Base-by-base conservation (phyloP, 2,329 filamentous ascomycete genomes). In the Alternaria dauci region DNA sequence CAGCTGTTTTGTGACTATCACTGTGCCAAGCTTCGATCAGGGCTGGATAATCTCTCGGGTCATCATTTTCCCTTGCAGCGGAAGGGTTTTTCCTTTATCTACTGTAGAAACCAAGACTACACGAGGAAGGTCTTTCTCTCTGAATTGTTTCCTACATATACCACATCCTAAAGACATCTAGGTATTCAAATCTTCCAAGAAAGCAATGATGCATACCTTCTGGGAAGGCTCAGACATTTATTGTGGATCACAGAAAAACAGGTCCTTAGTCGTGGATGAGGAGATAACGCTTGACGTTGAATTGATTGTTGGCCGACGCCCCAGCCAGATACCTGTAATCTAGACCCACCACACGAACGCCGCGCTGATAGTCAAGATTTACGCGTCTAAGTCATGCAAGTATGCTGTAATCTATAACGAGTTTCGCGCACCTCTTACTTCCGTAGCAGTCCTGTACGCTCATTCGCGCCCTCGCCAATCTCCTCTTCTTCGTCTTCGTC, bases 361-460 rank as follows among this genome's bases (percentile, higher is more conserved):
- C 59, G 58, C 63, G 61, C 66, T 59, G 54, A 58, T 60, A 34
- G 38, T 58, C 47, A 51, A 63, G 28, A 44, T 58, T 18, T 11
- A 36, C 18, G 34, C 9, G 58, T 28, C 16, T 28, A 23, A 52
- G 36, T 55, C 39, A 61, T 63, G 63, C 58, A 60, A 54, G 50
- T 32, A 46, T 50, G 38, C 55, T 44, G 51, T 34, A 50, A 30
- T 55, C 36, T 43, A 43, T 43, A 43, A 11, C 3, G 20, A 3
- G 18, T 46, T 32, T 28, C 14, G 39, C n/a, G 18, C 14, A 46
- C 36, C 9, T 11, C 38, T n/a, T 56, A 76, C 47, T 74, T 76
- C 38, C 73, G 69, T 42, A 78, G 56, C 38, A 77, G 62, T 4
- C 71, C 70, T 26, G 73, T 73, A 8, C 70, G 66, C 63, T 78